Evolutionary conservation across 2,329 filamentous ascomycete species (phyloP), one percentile per base, ranked within the genome.

Genomic region (Macrophomina phaseolina): DNA sequence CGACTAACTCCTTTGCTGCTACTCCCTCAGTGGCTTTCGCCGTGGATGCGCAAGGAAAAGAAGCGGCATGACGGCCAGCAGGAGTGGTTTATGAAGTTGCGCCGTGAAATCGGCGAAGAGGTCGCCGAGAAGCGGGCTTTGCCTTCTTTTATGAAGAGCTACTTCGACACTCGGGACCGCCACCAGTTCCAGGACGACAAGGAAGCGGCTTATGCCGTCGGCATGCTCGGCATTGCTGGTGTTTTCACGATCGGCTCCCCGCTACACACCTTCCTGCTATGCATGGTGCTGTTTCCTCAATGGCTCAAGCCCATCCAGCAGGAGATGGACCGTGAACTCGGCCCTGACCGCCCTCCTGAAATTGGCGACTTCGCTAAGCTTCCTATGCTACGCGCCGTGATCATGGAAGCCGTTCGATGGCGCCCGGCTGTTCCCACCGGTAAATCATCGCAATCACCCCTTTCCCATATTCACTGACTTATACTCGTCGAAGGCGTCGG

Each of bases 391-490:
- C 65, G 67, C 6, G 76, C 73, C 1, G 65, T 78, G 0, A 64
- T 78, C 0, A 69, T 77, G 30, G 77, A 79, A 63, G 53, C 51
- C 23, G 23, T 40, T 16, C 69, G 75, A 2, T 78, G 77, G 64
- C 77, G 77, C 0, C 70, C 74, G 0, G 77, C 81, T 0, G 75
- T 76, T 0, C 79, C 81, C 0, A 67, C 28, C 51, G 34, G 51
- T 55, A 6, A 55, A 30, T 28, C 8, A 8, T 7, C 34, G 18
- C n/a, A 18, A n/a, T 9, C 38, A 40, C 7, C 14, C 8, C 38
- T 40, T 9, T 14, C 38, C 3, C 3, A 30, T 30, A 34, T 23
- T 14, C 9, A 14, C 5, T 55, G n/a, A n/a, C 28, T 55, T 36
- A 55, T n/a, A 6, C 1, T 30, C 14, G 1, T 40, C 2, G 16